Evolutionary conservation across 805 yeast species (phyloP).

Genomic region (Candida corydali): DNA sequence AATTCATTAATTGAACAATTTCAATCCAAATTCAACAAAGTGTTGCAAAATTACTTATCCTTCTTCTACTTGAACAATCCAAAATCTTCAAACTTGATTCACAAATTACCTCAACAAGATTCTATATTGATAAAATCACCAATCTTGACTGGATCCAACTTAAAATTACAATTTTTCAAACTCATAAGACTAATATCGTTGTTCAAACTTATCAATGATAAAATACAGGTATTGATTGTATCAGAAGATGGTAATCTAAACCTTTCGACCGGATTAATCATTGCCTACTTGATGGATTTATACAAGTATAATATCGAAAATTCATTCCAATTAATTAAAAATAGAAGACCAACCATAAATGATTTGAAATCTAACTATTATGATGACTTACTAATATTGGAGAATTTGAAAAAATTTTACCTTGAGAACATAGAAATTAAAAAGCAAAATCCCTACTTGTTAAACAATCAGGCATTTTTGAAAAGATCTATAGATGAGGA

Average conservation of each 20-base stretch:
- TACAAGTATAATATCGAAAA: conserved; percentile 32
- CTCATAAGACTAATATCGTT: conserved; percentile 32
- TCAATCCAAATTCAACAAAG: conserved; percentile 24
- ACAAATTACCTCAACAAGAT: conserved; percentile 23
- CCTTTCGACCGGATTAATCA: conserved; percentile 28
- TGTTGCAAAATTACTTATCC: conserved; percentile 35
- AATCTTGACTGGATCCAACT: conserved; percentile 30
- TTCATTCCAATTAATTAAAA: conserved; percentile 21
- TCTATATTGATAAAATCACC: conserved; percentile 23
- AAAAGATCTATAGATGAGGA: conserved; percentile 15
- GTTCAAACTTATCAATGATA: conserved; percentile 27
- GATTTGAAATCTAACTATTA: conserved; percentile 30
- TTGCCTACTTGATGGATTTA: conserved; percentile 38
- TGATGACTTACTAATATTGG: conserved; percentile 36
- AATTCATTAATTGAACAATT: conserved; percentile 21
- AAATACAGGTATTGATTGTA: conserved; percentile 29
- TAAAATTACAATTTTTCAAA: conserved; percentile 33
- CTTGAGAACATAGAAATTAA: conserved; percentile 31
- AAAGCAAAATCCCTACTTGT: conserved; percentile 14
- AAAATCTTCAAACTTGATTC: conserved; percentile 22
- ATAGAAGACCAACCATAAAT: conserved; percentile 14
- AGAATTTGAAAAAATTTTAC: conserved; percentile 35
- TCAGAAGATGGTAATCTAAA: conserved; percentile 24
- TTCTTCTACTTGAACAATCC: conserved; percentile 32
- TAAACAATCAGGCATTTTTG: conserved; percentile 8